Conservation (phyloP, 2,329 filamentous ascomycete species). For the Madurella fahalii region DNA sequence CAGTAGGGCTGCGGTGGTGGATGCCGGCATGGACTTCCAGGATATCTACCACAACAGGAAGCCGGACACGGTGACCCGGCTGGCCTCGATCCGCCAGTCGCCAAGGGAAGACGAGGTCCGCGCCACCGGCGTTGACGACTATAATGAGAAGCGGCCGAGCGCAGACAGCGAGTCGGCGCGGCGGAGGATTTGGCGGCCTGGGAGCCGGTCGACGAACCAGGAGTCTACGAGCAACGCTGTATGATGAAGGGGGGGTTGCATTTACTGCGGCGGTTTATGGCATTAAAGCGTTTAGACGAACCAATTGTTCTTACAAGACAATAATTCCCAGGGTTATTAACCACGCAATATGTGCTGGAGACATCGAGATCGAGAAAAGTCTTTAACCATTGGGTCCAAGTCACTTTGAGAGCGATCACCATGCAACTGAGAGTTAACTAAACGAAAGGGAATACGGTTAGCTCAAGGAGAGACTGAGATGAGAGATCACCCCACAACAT, state of each 20-base stretch:
- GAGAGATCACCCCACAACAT: no score
- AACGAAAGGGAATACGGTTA: no score
- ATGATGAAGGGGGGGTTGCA: not conserved
- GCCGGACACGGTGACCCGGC: conserved; percentile 13
- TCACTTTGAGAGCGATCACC: no score
- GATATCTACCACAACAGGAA: conserved; percentile 25
- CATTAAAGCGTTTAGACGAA: not conserved
- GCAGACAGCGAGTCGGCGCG: conserved; percentile 13
- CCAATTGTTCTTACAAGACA: not conserved
- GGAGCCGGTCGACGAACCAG: conserved; percentile 10
- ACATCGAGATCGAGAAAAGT: no score
- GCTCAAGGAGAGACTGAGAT: no score
- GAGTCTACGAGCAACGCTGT: conserved; percentile 13
- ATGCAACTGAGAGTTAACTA: no score
- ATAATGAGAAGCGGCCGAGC: conserved; percentile 15
- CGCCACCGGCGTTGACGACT: conserved; percentile 3
- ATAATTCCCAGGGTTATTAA: not conserved
- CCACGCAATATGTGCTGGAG: no score
- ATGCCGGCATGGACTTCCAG: conserved; percentile 26
- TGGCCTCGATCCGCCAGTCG: conserved; percentile 21
- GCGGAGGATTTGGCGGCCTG: conserved; percentile 9
- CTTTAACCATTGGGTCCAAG: no score
- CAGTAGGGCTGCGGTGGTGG: conserved; percentile 21
- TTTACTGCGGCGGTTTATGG: not conserved
- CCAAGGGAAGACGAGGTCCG: conserved; percentile 13